Conservation (phyloP, 805 yeast species). For the Barnettozyma pratensis region DNA sequence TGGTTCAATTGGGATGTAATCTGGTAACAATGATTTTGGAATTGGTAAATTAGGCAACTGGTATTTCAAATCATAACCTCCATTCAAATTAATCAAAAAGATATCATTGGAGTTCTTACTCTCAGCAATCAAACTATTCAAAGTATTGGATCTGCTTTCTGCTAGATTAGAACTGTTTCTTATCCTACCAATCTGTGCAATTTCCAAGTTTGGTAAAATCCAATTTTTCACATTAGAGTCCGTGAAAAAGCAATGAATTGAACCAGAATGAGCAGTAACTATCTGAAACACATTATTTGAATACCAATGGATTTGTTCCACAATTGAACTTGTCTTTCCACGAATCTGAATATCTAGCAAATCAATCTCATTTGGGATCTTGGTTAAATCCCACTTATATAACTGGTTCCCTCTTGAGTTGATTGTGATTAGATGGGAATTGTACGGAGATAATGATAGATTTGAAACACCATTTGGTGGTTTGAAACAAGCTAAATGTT, state of each 20-base stretch:
- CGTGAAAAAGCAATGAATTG: constrained; percentile 54
- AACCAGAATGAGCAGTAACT: constrained; percentile 49
- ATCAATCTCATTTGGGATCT: constrained; percentile 43
- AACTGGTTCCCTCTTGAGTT: constrained; percentile 57
- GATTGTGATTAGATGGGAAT: constrained; percentile 48
- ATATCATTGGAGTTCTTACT: constrained; percentile 8
- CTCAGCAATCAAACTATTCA: constrained; percentile 1
- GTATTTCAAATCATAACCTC: constrained; percentile 30
- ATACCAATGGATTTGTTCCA: constrained; percentile 51
- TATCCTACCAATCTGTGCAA: constrained; percentile 5
- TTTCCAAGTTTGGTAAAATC: constrained; percentile 22
- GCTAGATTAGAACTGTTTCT: neutral
- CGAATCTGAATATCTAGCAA: constrained; percentile 54
- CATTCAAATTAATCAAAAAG: constrained; percentile 22
- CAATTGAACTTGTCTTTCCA: constrained; percentile 57
- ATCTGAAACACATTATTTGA: constrained; percentile 40
- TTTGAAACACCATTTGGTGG: constrained; percentile 61
- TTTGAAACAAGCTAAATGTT: constrained; percentile 38
- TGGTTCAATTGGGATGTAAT: constrained; percentile 17
- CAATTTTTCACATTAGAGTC: constrained; percentile 10
- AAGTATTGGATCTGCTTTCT: neutral
- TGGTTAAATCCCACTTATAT: constrained; percentile 59
- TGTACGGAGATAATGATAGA: constrained; percentile 58
- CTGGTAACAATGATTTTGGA: constrained; percentile 22
- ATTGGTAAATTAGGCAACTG: constrained; percentile 33